A percentile compares a stretch with the other conserved stretches of the same genome.
Evolutionary conservation across 2,329 filamentous ascomycete genomes (phyloP).

Genomic region (Fusarium sp.): DNA sequence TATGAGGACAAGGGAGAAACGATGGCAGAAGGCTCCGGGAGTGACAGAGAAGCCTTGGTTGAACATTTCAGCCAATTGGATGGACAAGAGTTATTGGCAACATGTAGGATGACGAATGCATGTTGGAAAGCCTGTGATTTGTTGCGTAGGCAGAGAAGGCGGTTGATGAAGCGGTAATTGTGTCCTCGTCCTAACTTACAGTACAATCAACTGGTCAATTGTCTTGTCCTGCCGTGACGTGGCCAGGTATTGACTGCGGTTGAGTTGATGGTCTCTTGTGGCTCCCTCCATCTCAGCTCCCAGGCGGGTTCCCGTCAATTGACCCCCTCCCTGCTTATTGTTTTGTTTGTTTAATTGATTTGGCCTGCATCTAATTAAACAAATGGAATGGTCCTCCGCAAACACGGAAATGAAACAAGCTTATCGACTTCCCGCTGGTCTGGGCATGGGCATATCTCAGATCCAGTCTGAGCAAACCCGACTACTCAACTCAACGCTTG

Average conservation of each 20-base stretch:
- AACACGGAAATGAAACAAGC: slow-evolving; percentile 36
- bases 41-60: slow-evolving; percentile 23
- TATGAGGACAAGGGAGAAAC: slow-evolving; percentile 25
- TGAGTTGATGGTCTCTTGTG: slow-evolving; percentile 28
- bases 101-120: slow-evolving; percentile 28
- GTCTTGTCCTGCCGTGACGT: slow-evolving; percentile 28
- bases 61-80: slow-evolving; percentile 23
- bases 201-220: slow-evolving; percentile 12
- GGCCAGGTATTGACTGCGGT: slow-evolving; percentile 8
- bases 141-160: not conserved
- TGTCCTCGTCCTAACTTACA: slow-evolving; percentile 19
- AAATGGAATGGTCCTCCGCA: slow-evolving; percentile 21
- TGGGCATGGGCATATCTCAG: slow-evolving; percentile 12
- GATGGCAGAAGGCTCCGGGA: slow-evolving; percentile 1
- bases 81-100: slow-evolving; percentile 21
- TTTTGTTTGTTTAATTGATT: slow-evolving; percentile 7
- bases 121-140: slow-evolving; percentile 6
- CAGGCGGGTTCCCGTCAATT: slow-evolving; percentile 34
- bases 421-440: slow-evolving; percentile 40
- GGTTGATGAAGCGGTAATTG: slow-evolving; percentile 17
- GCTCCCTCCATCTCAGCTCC: slow-evolving; percentile 22
- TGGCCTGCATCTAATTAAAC: slow-evolving; percentile 10
- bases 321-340: slow-evolving; percentile 15
- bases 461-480: slow-evolving; percentile 17
- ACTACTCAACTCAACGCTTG: slow-evolving; percentile 21